These are phyloP conservation scores for Mentha longifolia DNA, from an alignment of 257 asterid genomes.

Conservation along the genomic window DNA sequence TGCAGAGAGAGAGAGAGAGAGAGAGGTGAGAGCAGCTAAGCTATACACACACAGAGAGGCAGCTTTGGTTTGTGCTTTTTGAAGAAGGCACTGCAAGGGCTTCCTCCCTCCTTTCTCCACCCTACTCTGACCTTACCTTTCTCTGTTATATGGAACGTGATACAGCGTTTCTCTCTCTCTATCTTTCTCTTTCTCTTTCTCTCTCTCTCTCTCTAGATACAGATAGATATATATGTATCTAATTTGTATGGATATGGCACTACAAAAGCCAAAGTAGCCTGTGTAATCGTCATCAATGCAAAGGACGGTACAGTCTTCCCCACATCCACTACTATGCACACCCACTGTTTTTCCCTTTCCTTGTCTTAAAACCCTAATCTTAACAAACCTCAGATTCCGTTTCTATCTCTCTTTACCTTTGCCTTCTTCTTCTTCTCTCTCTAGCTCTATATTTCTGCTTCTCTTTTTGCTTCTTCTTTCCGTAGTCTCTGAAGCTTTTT, in stretches of 20 bases:
- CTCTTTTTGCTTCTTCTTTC: no score
- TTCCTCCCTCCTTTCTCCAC: background rate
- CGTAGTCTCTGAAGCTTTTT: no score
- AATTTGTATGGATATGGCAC: constrained; percentile 35
- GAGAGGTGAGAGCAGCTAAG: constrained; percentile 36
- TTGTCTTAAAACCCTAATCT: constrained; percentile 46
- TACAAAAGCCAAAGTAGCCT: constrained; percentile 46
- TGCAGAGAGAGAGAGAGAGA: constrained; percentile 36
- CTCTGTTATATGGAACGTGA: constrained; percentile 48
- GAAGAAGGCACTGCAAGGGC: constrained; percentile 27
- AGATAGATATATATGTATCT: constrained; percentile 23
- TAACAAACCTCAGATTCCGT: constrained; percentile 27
- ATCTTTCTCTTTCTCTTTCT: constrained; percentile 9
- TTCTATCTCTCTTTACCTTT: constrained; percentile 20
- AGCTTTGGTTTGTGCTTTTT: constrained; percentile 45
- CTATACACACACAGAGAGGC: constrained; percentile 25
- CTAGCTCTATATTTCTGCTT: background rate
- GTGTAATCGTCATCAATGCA: constrained; percentile 63
- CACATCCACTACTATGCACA: constrained; percentile 37
- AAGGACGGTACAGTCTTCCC: constrained; percentile 52
- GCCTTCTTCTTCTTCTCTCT: background rate
- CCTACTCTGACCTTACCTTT: constrained; percentile 40
- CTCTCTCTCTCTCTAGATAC: constrained; percentile 2
- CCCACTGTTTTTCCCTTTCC: constrained; percentile 35
- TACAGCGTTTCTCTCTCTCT: constrained; percentile 29